phyloP scores from a whole-genome alignment of 2,329 filamentous ascomycete species.

The Fusarium brachygibbosum region DNA sequence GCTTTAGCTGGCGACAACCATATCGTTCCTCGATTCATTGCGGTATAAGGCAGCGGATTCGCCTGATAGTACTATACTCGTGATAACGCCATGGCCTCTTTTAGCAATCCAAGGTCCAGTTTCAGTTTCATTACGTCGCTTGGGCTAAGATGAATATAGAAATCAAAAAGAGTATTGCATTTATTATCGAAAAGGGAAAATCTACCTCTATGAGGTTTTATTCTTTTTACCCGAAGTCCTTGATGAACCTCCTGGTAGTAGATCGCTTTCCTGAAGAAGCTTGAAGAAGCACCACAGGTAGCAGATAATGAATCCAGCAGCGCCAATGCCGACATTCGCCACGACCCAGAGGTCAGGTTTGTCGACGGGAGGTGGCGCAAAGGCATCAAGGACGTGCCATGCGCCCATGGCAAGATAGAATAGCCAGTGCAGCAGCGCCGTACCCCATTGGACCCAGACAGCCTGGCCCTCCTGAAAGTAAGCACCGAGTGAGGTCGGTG shows the following conservation, averaged over 20 bases:
- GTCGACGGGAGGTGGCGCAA: slow-evolving; percentile 73
- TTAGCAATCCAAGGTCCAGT: not conserved
- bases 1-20: not conserved
- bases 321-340: slow-evolving; percentile 87
- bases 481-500: slow-evolving; percentile 78
- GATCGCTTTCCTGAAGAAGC: slow-evolving; percentile 70
- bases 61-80: not conserved
- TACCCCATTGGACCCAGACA: slow-evolving; percentile 63
- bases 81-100: not conserved
- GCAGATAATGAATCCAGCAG: slow-evolving; percentile 85
- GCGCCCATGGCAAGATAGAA: slow-evolving; percentile 83
- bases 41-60: not conserved
- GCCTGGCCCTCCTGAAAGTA: slow-evolving; percentile 69
- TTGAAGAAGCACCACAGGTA: slow-evolving; percentile 92
- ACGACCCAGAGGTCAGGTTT: slow-evolving; percentile 98
- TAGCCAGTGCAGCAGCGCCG: slow-evolving; percentile 75
- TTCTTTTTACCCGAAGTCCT: slow-evolving; percentile 55
- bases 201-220: slow-evolving; percentile 38
- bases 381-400: slow-evolving; percentile 85
- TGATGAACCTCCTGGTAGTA: slow-evolving; percentile 54
- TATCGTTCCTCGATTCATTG: not conserved
- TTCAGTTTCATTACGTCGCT: not conserved
- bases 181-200: slow-evolving; percentile 7
- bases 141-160: not conserved
- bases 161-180: slow-evolving; percentile 7